Evolutionary conservation across 495 filamentous ascomycete species (phyloP).

Genomic region (Sabuloglossum arenarium): DNA sequence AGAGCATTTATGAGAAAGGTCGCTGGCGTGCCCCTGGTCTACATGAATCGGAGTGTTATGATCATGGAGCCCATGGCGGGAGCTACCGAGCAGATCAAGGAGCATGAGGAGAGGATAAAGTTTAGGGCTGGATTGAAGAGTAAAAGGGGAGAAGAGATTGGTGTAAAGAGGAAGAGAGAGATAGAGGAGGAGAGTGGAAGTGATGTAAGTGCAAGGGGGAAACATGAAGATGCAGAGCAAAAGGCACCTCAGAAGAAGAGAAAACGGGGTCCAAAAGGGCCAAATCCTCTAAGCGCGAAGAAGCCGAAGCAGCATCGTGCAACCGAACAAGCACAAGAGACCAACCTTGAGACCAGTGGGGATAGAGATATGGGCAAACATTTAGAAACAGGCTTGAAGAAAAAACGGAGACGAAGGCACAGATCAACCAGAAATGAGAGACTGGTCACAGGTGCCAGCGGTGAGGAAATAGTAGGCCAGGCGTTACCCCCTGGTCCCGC

Average conservation of each 20-base stretch:
- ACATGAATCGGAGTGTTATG: slow-evolving; percentile 73
- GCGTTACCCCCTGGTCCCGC: no score
- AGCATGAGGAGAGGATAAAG: slow-evolving; percentile 52
- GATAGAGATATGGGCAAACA: not conserved
- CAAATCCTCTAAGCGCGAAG: slow-evolving; percentile 80
- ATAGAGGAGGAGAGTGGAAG: slow-evolving; percentile 9
- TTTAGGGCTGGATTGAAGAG: slow-evolving; percentile 49
- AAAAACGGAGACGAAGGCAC: not conserved
- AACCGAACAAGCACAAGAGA: not conserved
- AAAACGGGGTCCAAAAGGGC: slow-evolving; percentile 52
- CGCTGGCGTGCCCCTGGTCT: slow-evolving; percentile 63
- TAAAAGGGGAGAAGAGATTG: slow-evolving; percentile 19
- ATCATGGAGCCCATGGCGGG: slow-evolving; percentile 73
- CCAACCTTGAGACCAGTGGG: not conserved
- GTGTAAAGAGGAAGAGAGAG: slow-evolving; percentile 30
- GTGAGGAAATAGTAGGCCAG: not conserved
- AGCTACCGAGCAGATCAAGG: slow-evolving; percentile 35
- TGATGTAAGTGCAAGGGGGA: slow-evolving; percentile 16
- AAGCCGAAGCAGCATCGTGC: slow-evolving; percentile 42
- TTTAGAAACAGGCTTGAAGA: not conserved
- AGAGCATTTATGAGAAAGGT: slow-evolving; percentile 31
- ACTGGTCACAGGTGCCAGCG: not conserved
- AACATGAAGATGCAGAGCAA: slow-evolving; percentile 10
- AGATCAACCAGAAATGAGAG: not conserved
- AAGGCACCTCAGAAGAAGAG: slow-evolving; percentile 28